phyloP scores from a whole-genome alignment of 2,329 filamentous ascomycete genomes.

The Paracoccidioides brasiliensis region DNA sequence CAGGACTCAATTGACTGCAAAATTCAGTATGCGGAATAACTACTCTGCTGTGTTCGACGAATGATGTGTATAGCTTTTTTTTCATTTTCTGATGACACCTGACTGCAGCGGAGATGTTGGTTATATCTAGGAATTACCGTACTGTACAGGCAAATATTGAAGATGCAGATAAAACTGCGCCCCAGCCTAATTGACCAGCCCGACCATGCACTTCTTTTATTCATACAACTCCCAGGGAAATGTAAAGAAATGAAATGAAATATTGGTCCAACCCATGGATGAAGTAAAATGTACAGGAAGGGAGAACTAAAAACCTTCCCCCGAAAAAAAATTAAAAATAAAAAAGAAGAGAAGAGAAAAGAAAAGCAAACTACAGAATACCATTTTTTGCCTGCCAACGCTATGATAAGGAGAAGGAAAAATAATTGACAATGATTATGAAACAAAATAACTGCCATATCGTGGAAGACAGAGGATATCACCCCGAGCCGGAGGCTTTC shows the following conservation, averaged over 20 bases:
- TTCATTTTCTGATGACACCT: not conserved
- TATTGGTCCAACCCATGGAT: not conserved
- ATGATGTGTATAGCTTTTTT: not conserved
- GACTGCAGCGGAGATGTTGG: not conserved
- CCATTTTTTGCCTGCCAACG: constrained; percentile 24
- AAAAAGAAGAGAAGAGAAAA: too few relatives aligned
- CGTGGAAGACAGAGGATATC: constrained; percentile 5
- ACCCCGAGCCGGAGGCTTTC: constrained; percentile 29
- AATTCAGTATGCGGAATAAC: too few relatives aligned
- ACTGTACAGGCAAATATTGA: not conserved
- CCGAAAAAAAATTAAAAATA: not conserved
- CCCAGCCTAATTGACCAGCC: not conserved
- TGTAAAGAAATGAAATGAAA: constrained; percentile 2
- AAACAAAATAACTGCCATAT: not conserved
- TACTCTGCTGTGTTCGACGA: too few relatives aligned
- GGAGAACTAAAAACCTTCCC: too few relatives aligned
- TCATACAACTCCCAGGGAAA: not conserved
- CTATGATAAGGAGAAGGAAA: constrained; percentile 20
- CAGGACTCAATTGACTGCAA: too few relatives aligned
- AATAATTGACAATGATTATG: not conserved
- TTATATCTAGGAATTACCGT: not conserved
- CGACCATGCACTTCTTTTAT: not conserved
- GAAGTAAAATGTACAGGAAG: not conserved
- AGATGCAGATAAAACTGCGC: not conserved
- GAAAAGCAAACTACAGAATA: constrained; percentile 5